Conservation (phyloP, 2,329 filamentous ascomycete species). For the Cladophialophora exuberans region DNA sequence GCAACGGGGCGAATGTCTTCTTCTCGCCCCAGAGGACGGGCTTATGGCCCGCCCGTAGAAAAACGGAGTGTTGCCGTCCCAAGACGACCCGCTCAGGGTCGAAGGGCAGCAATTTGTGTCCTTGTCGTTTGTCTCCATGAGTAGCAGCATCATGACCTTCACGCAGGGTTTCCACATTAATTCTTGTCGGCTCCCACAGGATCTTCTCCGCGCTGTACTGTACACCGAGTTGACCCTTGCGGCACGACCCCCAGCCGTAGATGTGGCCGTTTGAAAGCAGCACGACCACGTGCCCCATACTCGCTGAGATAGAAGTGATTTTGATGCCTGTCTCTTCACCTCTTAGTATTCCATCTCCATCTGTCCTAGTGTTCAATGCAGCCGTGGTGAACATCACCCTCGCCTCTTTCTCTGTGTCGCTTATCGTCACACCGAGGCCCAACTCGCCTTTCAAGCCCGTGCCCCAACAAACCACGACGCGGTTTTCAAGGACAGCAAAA, state of each 20-base stretch:
- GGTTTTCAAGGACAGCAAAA: constrained; percentile 55
- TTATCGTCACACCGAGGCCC: constrained; percentile 62
- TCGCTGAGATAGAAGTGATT: constrained; percentile 56
- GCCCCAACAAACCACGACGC: constrained; percentile 66
- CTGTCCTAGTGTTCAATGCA: too few relatives aligned
- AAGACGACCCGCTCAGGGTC: constrained; percentile 70
- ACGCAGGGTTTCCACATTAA: constrained; percentile 56
- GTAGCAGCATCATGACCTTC: too few relatives aligned
- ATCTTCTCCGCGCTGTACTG: constrained; percentile 52
- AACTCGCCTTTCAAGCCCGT: constrained; percentile 72
- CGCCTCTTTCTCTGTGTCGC: too few relatives aligned
- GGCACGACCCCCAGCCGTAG: constrained; percentile 86
- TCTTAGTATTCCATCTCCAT: too few relatives aligned
- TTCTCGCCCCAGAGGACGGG: constrained; percentile 19
- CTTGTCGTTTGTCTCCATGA: too few relatives aligned
- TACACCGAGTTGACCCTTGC: constrained; percentile 80
- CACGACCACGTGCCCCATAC: constrained; percentile 76
- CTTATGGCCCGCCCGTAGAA: constrained; percentile 54
- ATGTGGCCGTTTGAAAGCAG: constrained; percentile 75
- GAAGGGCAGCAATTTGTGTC: constrained; percentile 55
- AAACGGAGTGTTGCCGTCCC: constrained; percentile 82
- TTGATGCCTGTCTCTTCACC: constrained; percentile 25
- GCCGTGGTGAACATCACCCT: too few relatives aligned
- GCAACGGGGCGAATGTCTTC: constrained; percentile 6
- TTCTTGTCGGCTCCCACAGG: constrained; percentile 63